Conservation (phyloP, 2,329 filamentous ascomycete genomes). For the Myriosclerotinia scirpicola region DNA sequence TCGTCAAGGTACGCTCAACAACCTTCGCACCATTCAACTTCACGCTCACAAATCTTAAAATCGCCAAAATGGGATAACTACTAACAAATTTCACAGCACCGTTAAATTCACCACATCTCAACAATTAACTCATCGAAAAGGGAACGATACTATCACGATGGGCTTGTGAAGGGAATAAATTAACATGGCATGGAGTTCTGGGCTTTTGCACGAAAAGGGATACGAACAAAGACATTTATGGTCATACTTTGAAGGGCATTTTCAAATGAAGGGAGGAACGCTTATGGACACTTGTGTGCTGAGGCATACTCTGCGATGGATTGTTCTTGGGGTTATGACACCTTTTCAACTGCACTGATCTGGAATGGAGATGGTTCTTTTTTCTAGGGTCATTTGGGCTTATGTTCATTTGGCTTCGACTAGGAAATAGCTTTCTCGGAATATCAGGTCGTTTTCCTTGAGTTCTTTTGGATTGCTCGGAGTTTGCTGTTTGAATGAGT, state of each 20-base stretch:
- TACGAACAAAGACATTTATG: conserved; percentile 17
- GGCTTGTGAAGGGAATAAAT: conserved; percentile 14
- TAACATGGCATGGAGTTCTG: conserved; percentile 27
- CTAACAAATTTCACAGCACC: conserved; percentile 31
- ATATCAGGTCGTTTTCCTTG: conserved; percentile 25
- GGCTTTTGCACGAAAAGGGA: conserved; percentile 24
- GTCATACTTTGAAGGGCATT: conserved; percentile 20
- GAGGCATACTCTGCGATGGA: conserved; percentile 19
- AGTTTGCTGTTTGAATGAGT: conserved; percentile 4
- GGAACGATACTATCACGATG: conserved; percentile 20
- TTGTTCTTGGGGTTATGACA: conserved; percentile 19
- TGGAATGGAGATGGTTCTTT: conserved; percentile 22
- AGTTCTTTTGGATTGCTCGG: background rate
- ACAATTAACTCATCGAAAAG: conserved; percentile 15
- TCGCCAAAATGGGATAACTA: conserved; percentile 2
- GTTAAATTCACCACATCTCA: conserved; percentile 31
- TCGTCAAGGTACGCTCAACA: conserved; percentile 62
- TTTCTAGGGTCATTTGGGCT: conserved; percentile 17
- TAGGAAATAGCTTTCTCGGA: conserved; percentile 24
- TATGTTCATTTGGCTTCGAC: conserved; percentile 18
- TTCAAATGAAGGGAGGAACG: conserved; percentile 22
- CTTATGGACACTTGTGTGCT: conserved; percentile 23
- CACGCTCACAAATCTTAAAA: background rate
- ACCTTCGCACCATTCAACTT: background rate
- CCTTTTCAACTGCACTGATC: conserved; percentile 22